phyloP scores from a whole-genome alignment of 106 monocot genomes.

The Agapanthus africanus region DNA sequence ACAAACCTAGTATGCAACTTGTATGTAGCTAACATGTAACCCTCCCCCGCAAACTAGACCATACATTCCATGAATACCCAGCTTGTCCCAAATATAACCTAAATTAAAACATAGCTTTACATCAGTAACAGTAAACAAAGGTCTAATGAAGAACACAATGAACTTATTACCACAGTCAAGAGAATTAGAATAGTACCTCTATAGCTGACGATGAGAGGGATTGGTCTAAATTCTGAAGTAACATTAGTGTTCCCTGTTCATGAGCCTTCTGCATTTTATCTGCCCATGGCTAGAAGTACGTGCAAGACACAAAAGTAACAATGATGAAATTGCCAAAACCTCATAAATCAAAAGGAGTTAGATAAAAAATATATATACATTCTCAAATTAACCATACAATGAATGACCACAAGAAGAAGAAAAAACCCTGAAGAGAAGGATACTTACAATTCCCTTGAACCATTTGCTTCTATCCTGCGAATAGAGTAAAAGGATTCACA shows the following conservation, averaged over 20 bases:
- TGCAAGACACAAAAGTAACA: not conserved
- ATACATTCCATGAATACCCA: too few relatives aligned
- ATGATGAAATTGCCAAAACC: not conserved
- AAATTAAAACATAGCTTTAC: not conserved
- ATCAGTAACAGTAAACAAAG: not conserved
- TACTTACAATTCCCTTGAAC: slow-evolving; percentile 11
- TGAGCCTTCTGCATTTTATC: slow-evolving; percentile 1
- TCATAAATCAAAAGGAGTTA: not conserved
- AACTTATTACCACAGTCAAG: not conserved
- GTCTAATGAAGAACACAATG: not conserved
- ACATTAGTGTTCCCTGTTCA: slow-evolving; percentile 2
- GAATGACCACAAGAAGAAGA: not conserved
- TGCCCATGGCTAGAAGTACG: slow-evolving; percentile 5
- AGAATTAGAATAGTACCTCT: not conserved
- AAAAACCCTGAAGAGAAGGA: slow-evolving; percentile 1
- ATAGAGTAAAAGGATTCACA: not conserved
- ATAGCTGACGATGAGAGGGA: slow-evolving; percentile 6
- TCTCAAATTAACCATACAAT: not conserved
- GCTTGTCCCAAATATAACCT: too few relatives aligned
- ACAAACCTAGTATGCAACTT: too few relatives aligned
- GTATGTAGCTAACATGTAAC: too few relatives aligned
- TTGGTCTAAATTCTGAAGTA: slow-evolving; percentile 3
- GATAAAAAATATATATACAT: not conserved
- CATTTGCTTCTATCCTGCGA: slow-evolving; percentile 10
- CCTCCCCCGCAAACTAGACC: too few relatives aligned